phyloP scores from a whole-genome alignment of 345 rosid species.

The Bruguiera parviflora region DNA sequence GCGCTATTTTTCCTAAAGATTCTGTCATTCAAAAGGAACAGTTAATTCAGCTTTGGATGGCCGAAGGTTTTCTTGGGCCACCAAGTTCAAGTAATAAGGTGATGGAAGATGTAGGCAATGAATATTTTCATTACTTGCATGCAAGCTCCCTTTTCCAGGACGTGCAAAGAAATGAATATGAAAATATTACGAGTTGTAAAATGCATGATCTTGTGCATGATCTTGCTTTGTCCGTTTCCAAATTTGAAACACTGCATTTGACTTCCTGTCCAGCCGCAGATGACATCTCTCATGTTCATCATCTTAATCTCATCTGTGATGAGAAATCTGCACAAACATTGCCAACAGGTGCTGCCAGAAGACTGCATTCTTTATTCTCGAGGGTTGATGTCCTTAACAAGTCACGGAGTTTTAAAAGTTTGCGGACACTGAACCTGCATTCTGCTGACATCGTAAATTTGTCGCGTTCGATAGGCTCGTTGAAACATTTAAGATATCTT shows the following conservation, averaged over 20 bases:
- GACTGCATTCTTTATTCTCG: slow-evolving; percentile 1
- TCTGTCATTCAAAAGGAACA: not conserved
- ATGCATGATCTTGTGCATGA: slow-evolving; percentile 35
- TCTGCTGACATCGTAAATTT: not conserved
- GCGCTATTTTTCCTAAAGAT: slow-evolving; percentile 9
- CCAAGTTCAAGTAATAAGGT: not conserved
- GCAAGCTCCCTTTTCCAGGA: slow-evolving; percentile 28
- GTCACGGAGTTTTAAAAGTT: not conserved
- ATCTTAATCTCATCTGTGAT: not conserved
- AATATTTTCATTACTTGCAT: slow-evolving; percentile 21
- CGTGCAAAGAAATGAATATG: not conserved
- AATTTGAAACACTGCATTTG: not conserved
- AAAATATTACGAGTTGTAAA: slow-evolving; percentile 8
- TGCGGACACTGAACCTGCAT: not conserved
- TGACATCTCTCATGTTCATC: not conserved
- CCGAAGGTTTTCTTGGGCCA: slow-evolving; percentile 9
- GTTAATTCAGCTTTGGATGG: slow-evolving; percentile 12
- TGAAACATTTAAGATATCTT: slow-evolving; percentile 26
- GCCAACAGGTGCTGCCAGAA: not conserved
- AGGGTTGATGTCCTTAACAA: not conserved
- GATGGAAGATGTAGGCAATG: slow-evolving; percentile 11
- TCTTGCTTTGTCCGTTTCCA: slow-evolving; percentile 22
- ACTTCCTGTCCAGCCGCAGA: not conserved
- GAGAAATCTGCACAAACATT: not conserved
- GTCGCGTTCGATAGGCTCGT: slow-evolving; percentile 1